Percentiles rank a stretch among this genome's conserved stretches.
These are phyloP conservation scores for Macrocybe gigantea DNA, from an alignment of 768 basidiomycete species.

Conservation along the genomic window DNA sequence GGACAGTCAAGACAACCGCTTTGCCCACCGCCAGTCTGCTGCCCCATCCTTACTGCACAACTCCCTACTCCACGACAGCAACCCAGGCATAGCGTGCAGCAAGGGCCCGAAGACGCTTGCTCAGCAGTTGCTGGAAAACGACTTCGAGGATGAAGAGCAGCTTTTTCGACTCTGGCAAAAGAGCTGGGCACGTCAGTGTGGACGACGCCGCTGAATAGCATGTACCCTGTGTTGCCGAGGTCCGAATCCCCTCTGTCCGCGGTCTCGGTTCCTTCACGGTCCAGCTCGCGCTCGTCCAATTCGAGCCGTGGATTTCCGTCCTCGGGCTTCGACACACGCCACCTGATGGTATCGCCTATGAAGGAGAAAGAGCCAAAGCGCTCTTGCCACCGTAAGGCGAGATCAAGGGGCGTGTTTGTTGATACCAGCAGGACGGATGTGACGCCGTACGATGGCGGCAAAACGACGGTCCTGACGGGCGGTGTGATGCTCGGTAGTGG, in stretches of 20 bases:
- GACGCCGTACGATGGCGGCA: constrained; percentile 83
- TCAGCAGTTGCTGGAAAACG: constrained; percentile 69
- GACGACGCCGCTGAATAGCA: constrained; percentile 57
- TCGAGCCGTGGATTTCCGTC: constrained; percentile 38
- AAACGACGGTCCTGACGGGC: constrained; percentile 83
- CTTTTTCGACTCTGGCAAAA: constrained; percentile 72
- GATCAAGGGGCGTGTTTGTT: constrained; percentile 66
- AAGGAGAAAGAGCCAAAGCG: constrained; percentile 34
- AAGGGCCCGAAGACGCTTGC: constrained; percentile 53
- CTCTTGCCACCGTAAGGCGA: constrained; percentile 64
- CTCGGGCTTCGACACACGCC: constrained; percentile 38
- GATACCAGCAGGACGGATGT: constrained; percentile 74
- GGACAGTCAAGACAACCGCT: neutral
- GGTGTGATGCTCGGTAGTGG: constrained; percentile 79
- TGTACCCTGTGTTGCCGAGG: constrained; percentile 47
- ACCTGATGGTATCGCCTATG: constrained; percentile 27
- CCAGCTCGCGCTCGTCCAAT: constrained; percentile 68
- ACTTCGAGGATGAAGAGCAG: constrained; percentile 65
- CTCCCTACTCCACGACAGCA: constrained; percentile 16
- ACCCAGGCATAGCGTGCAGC: constrained; percentile 9
- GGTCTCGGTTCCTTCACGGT: constrained; percentile 58
- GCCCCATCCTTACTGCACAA: constrained; percentile 15
- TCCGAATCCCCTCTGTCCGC: constrained; percentile 56
- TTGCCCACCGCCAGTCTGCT: constrained; percentile 22
- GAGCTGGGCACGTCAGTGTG: constrained; percentile 65